Evolutionary conservation across 139 green algal genomes (phyloP).

Genomic region (Penium margaritaceum): DNA sequence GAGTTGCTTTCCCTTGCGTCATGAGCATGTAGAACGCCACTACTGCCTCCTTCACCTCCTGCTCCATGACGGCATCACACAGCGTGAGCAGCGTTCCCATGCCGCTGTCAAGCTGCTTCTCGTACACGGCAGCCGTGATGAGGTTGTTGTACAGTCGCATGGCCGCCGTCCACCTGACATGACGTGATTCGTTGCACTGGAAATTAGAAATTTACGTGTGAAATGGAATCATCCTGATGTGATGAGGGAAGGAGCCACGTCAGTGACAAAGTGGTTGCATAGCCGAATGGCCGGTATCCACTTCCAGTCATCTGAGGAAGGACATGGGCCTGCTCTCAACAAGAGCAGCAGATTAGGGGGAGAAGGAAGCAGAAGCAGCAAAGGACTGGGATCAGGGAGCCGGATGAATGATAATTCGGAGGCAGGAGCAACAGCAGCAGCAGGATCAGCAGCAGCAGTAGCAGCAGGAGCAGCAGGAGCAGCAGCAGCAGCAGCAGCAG

Average conservation of each 20-base stretch:
- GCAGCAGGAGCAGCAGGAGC: not conserved
- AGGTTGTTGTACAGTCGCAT: conserved; percentile 17
- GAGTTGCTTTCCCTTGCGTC: not conserved
- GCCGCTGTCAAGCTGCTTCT: conserved; percentile 42
- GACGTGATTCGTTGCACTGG: too few relatives aligned
- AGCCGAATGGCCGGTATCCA: not conserved
- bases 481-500: too few relatives aligned
- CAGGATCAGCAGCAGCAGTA: too few relatives aligned
- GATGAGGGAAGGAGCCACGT: too few relatives aligned
- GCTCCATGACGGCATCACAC: conserved; percentile 39
- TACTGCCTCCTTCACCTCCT: conserved; percentile 29
- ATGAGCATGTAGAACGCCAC: too few relatives aligned
- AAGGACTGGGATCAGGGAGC: not conserved
- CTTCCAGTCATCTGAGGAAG: not conserved
- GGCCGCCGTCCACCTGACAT: conserved; percentile 5
- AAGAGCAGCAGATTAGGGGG: too few relatives aligned
- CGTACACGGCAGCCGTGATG: conserved; percentile 28
- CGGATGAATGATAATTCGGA: not conserved
- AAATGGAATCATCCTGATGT: too few relatives aligned
- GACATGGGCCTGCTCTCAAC: too few relatives aligned
- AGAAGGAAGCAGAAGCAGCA: too few relatives aligned
- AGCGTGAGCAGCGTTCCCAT: conserved; percentile 31
- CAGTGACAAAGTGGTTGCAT: not conserved
- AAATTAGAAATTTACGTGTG: too few relatives aligned
- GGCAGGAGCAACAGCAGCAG: too few relatives aligned